Percentiles rank a stretch among this genome's conserved stretches.
Conservation (phyloP, 1,284 basidiomycete species). For the Mixia osmundae region DNA sequence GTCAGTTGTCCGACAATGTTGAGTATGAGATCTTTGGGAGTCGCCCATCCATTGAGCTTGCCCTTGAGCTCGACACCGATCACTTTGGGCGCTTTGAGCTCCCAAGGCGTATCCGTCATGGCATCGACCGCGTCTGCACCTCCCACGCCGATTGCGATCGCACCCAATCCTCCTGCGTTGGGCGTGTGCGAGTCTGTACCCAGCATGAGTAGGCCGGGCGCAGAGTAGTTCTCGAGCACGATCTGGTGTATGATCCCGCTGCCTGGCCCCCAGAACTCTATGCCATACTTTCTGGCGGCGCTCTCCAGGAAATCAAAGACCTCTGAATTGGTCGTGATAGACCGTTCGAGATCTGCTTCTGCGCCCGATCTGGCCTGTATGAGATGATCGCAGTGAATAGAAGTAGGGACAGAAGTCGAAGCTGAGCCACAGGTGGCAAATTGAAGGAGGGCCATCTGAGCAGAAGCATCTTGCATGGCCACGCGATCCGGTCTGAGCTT, state of each 20-base stretch:
- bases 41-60: conserved; percentile 70
- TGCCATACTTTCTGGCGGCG: conserved; percentile 76
- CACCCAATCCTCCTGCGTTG: conserved; percentile 91
- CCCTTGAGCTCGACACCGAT: conserved; percentile 58
- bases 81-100: conserved; percentile 48
- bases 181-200: conserved; percentile 86
- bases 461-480: conserved; percentile 97
- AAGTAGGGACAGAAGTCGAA: conserved; percentile 63
- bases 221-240: conserved; percentile 52
- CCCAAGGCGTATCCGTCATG: conserved; percentile 95
- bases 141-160: conserved; percentile 93
- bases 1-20: conserved; percentile 85
- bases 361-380: conserved; percentile 46
- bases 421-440: conserved; percentile 93
- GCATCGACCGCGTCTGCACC: conserved; percentile 43
- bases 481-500: conserved; percentile 80
- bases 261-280: conserved; percentile 64
- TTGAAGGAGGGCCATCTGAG: conserved; percentile 81
- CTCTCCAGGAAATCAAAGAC: conserved; percentile 96
- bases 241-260: conserved; percentile 86
- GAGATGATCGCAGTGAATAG: conserved; percentile 87
- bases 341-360: conserved; percentile 55
- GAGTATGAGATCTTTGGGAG: conserved; percentile 89
- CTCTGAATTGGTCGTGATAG: conserved; percentile 74
- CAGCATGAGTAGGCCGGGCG: conserved; percentile 32